Evolutionary conservation across 2,329 filamentous ascomycete species (phyloP), one percentile per base, ranked within the genome.

Genomic region (Fusarium austroafricanum): DNA sequence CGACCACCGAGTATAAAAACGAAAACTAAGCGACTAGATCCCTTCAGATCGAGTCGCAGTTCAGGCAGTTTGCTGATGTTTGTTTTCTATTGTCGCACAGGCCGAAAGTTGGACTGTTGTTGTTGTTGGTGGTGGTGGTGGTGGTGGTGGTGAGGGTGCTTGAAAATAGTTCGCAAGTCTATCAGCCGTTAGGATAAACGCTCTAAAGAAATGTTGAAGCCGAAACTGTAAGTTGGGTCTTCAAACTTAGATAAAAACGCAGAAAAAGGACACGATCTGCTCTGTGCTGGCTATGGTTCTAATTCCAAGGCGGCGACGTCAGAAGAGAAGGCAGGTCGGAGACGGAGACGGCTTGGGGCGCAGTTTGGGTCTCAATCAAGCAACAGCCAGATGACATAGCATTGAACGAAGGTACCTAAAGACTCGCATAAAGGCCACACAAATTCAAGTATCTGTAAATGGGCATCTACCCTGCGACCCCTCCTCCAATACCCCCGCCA

Each of bases 301-400:
- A 47, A 53, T 64, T 68, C 51, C 50, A 52, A 71, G 60, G 44
- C 56, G 62, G 70, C 71, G 57, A 70, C 66, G 66, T 73, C 59
- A 68, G 59, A 70, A 66, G 52, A 58, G 52, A 46, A 54, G 68
- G 61, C 60, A 62, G 57, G 66, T 60, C 58, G 58, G 68, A 62
- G 68, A 60, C 65, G 56, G 47, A 62, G 68, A 60, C 65, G 56
- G 47, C 56, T 70, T 65, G 70, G 56, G 71, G 71, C 71, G 71
- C 71, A 73, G 71, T 55, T 71, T 68, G 53, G 64, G 55, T 65
- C 63, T 56, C 62, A 67, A 57, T 61, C 55, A 57, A 61, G 50
- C 28, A 53, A 33, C 29, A 59, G 49, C 39, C 61, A 73, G 51
- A 74, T 73, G 71, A 74, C 70, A 73, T 74, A 73, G 58, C 52